Percentiles rank a stretch among this genome's conserved stretches.
Evolutionary conservation across 495 filamentous ascomycete species (phyloP).

Genomic region (Lophiotrema nucula): DNA sequence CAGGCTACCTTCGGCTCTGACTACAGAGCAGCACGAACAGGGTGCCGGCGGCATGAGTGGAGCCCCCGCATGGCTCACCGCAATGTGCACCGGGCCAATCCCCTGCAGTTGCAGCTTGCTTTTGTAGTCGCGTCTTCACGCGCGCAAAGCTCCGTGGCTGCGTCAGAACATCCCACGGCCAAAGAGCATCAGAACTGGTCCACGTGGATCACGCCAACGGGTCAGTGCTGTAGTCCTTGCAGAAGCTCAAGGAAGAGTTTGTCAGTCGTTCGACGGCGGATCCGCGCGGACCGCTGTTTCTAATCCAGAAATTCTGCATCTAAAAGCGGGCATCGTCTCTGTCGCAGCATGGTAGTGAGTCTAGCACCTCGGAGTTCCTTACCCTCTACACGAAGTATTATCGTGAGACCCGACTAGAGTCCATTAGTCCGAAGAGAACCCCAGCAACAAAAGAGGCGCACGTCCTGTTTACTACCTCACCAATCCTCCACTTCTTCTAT

Average conservation of each 20-base stretch:
- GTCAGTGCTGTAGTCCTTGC: neutral
- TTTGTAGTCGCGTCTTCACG: neutral
- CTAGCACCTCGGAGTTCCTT: constrained; percentile 1
- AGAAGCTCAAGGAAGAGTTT: neutral
- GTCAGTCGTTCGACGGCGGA: neutral
- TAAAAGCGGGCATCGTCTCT: neutral
- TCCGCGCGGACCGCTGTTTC: neutral
- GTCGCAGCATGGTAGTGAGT: neutral
- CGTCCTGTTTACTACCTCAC: neutral
- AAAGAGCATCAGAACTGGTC: constrained; percentile 1
- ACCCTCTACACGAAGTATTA: too few species aligned
- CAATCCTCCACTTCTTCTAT: neutral
- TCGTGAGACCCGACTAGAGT: too few species aligned
- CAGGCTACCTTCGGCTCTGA: constrained; percentile 23
- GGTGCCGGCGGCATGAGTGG: neutral
- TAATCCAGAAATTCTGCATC: neutral
- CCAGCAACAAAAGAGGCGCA: neutral
- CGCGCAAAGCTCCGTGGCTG: neutral
- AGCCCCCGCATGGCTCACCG: neutral
- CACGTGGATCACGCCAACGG: neutral
- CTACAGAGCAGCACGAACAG: neutral
- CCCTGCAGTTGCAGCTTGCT: neutral
- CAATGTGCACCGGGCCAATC: neutral
- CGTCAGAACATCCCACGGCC: constrained; percentile 13
- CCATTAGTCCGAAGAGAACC: constrained; percentile 11